Evolutionary conservation across 371 early-diverging fungal genomes (phyloP).

Genomic region (Capillidium rhysosporum): DNA sequence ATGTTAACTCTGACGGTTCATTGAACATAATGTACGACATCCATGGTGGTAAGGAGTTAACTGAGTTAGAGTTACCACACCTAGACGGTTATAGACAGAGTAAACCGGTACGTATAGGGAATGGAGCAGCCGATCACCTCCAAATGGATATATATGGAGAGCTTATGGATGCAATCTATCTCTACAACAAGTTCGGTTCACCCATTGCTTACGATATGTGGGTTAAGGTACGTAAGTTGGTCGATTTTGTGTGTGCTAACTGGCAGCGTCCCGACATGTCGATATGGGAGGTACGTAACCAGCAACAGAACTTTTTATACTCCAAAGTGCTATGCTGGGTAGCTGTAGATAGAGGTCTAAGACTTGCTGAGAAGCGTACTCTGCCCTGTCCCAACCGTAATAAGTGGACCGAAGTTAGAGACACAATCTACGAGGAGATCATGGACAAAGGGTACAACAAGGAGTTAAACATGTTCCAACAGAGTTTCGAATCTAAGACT

Average conservation of each 20-base stretch:
- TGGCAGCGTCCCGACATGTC: conserved; percentile 47
- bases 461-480: conserved; percentile 29
- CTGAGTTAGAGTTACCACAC: conserved; percentile 39
- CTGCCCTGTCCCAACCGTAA: conserved; percentile 42
- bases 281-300: conserved; percentile 67
- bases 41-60: conserved; percentile 34
- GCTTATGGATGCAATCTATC: conserved; percentile 60
- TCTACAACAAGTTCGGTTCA: conserved; percentile 55
- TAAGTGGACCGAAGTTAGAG: conserved; percentile 40
- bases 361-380: conserved; percentile 50
- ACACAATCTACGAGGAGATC: conserved; percentile 49
- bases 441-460: conserved; percentile 45
- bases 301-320: conserved; percentile 45
- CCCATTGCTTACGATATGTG: conserved; percentile 66
- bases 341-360: conserved; percentile 55
- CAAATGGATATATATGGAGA: conserved; percentile 72
- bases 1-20: conserved; percentile 52
- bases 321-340: conserved; percentile 75
- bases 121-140: conserved; percentile 57
- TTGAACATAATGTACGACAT: conserved; percentile 70
- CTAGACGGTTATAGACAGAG: conserved; percentile 55
- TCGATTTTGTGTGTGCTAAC: conserved; percentile 44
- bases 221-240: conserved; percentile 35
- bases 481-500: conserved; percentile 41
- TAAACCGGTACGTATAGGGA: conserved; percentile 63